Conservation (phyloP, 2,329 filamentous ascomycete genomes). For the Alternaria sp. region DNA sequence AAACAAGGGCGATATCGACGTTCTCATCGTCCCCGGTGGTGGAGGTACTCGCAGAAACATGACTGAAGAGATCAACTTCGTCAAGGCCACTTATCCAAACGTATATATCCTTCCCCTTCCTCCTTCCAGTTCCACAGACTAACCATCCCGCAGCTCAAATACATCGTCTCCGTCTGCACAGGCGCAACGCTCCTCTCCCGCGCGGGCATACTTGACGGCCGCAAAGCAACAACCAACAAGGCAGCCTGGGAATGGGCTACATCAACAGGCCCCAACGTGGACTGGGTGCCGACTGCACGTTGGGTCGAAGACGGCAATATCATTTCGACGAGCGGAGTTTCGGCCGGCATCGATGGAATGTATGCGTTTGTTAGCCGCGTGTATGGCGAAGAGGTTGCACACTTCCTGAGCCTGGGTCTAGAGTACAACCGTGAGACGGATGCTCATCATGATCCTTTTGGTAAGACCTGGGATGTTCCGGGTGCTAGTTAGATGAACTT, state of each 20-base stretch:
- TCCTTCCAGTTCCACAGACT: conserved; percentile 1
- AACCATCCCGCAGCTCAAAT: conserved; percentile 43
- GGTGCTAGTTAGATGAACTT: conserved; percentile 3
- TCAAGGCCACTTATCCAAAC: conserved; percentile 58
- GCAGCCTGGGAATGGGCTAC: conserved; percentile 59
- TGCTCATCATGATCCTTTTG: conserved; percentile 64
- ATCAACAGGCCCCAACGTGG: conserved; percentile 58
- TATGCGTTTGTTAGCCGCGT: conserved; percentile 63
- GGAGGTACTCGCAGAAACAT: conserved; percentile 55
- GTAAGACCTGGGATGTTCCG: conserved; percentile 43
- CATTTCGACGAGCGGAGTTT: conserved; percentile 70
- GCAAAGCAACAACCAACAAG: conserved; percentile 73
- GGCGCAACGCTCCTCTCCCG: conserved; percentile 66
- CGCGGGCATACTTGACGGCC: conserved; percentile 67
- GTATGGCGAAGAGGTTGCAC: conserved; percentile 63
- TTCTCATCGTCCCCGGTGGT: conserved; percentile 72
- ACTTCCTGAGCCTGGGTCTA: conserved; percentile 57
- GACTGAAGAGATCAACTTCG: conserved; percentile 57
- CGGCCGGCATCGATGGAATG: conserved; percentile 68
- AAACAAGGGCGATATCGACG: conserved; percentile 58
- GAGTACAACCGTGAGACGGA: conserved; percentile 66
- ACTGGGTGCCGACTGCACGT: conserved; percentile 64
- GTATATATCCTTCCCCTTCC: conserved; percentile 39
- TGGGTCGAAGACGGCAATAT: conserved; percentile 72
- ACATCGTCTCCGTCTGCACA: conserved; percentile 72